A percentile compares a stretch with the other conserved stretches of the same genome.
These are phyloP conservation scores for Salix brachista DNA, from an alignment of 345 rosid species.

Conservation along the genomic window DNA sequence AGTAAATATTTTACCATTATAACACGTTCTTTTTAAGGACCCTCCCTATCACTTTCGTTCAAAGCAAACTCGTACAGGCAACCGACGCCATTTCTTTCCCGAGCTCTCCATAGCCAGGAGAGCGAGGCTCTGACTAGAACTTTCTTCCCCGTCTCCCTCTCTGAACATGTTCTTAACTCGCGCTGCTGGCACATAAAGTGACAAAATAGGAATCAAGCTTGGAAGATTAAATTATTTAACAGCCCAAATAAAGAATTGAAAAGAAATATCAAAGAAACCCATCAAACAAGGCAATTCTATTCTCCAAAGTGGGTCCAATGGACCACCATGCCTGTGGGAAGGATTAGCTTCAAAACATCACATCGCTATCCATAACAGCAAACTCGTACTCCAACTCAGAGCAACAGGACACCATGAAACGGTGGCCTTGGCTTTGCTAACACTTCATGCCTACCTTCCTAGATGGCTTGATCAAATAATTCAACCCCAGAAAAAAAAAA, in stretches of 20 bases:
- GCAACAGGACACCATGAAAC: conserved; percentile 31
- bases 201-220: conserved; percentile 1
- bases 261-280: conserved; percentile 24
- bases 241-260: background rate
- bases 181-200: background rate
- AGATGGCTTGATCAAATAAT: conserved; percentile 29
- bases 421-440: conserved; percentile 26
- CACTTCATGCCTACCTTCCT: conserved; percentile 30
- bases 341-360: conserved; percentile 30
- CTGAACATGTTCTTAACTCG: background rate
- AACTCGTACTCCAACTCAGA: background rate
- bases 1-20: too few species aligned
- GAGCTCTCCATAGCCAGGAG: background rate
- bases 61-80: conserved; percentile 34
- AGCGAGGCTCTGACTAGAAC: background rate
- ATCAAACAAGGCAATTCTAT: conserved; percentile 6
- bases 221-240: background rate
- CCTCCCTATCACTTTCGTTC: conserved; percentile 11
- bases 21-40: too few species aligned
- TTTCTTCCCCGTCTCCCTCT: background rate
- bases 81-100: conserved; percentile 3
- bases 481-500: background rate
- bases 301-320: conserved; percentile 26
- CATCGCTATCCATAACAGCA: background rate
- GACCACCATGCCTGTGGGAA: conserved; percentile 25